Percentiles rank a stretch among this genome's conserved stretches.
Conservation (phyloP, 257 asterid genomes). For the Apocynum venetum region DNA sequence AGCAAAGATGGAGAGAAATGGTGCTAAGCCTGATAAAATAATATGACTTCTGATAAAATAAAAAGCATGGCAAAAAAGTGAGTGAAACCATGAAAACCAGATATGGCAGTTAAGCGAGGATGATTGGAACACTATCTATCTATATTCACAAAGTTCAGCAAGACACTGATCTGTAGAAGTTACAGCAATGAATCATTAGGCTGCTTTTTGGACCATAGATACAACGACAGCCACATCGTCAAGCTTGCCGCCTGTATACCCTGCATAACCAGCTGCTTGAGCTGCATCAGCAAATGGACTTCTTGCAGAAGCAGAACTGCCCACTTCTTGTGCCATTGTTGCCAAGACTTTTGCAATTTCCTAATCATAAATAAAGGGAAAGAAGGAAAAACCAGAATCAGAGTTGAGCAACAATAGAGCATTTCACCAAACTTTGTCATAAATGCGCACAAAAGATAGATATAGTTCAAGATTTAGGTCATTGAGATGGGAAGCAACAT, state of each 20-base stretch:
- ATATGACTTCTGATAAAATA: no score
- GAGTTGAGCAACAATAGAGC: neutral
- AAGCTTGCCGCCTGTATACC: constrained; percentile 67
- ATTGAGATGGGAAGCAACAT: neutral
- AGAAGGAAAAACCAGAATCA: neutral
- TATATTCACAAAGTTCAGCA: neutral
- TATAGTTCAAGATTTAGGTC: neutral
- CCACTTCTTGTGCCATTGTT: constrained; percentile 57
- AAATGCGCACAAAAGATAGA: neutral
- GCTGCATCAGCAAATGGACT: constrained; percentile 83
- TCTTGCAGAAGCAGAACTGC: constrained; percentile 43
- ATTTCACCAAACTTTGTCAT: neutral
- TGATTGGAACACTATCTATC: neutral
- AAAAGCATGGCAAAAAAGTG: neutral
- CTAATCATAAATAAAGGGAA: constrained; percentile 23
- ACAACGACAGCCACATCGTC: constrained; percentile 80
- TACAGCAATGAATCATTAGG: neutral
- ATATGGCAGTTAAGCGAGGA: neutral
- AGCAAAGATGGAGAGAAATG: no score
- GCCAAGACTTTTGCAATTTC: constrained; percentile 71
- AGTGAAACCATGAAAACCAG: constrained; percentile 2
- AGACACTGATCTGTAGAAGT: neutral
- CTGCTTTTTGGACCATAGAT: constrained; percentile 46
- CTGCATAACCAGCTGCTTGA: constrained; percentile 63
- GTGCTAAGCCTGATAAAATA: no score